Base-by-base conservation (phyloP, 805 yeast species). In the Komagataella pastoris region DNA sequence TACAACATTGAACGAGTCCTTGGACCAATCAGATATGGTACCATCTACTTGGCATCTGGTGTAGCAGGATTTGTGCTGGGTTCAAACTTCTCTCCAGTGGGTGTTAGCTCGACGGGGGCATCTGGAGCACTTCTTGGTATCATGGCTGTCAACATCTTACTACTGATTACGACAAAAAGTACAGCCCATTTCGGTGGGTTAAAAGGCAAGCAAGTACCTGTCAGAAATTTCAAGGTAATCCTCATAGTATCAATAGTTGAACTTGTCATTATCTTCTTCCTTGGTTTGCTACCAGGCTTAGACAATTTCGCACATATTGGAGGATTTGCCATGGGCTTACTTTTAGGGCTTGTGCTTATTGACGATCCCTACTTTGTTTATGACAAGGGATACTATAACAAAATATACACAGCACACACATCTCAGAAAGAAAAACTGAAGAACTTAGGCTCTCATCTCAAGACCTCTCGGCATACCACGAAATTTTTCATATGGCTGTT, bases 251-350 rank as follows among this genome's bases (percentile, higher is more conserved):
- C 80, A 65, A 54, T 81, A n/a, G 65, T 67, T 7, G 88, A 84
- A 60, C 72, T 84, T 44, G 58, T 82, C 10, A 69, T 82, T 3
- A 72, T 81, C 44, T 71, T 84, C 48, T 83, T 75, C 6, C 65
- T 84, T 17, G 90, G 90, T 0, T 66, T 84, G 17, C 65, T 84
- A 14, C 90, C 90, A 0, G 90, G 90, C 0, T 61, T 84, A 51
- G 90, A 84, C 62, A 84, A 84, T 61, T 84, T 84, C 59, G 74
- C 85, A 47, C 89, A 84, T 62, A 76, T 84, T 57, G 90, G 90
- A 8, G 90, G 90, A 5, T 81, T 83, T 65, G 75, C 80, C 21
- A 66, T 79, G 65, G 90, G 90, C 0, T 44, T 80, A 0, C 60
- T 78, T 24, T 56, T 72, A 40, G 78, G 83, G 1, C 58, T 80